Evolutionary conservation across 225 moss, liverwort and hornwort species (phyloP).

Genomic region (Sphagnum tenellum): DNA sequence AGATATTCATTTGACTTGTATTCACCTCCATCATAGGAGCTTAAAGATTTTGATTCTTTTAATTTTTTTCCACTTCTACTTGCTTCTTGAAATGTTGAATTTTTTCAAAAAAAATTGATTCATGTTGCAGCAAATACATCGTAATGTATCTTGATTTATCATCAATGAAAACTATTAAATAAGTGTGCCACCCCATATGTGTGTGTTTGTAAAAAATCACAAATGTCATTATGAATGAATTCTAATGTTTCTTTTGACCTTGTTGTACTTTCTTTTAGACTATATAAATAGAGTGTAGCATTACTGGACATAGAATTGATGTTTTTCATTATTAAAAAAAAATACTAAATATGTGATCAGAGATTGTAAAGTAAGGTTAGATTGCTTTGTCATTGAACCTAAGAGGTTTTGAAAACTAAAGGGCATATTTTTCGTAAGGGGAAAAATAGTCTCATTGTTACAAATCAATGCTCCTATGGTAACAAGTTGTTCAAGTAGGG

Average conservation of each 20-base stretch:
- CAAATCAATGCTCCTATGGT: too few species aligned
- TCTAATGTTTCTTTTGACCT: neutral
- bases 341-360: too few species aligned
- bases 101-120: neutral
- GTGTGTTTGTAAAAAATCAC: neutral
- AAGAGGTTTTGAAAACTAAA: too few species aligned
- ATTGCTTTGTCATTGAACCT: too few species aligned
- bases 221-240: neutral
- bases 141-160: neutral
- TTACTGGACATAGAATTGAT: too few species aligned
- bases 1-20: neutral
- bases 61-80: neutral
- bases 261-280: too few species aligned
- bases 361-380: too few species aligned
- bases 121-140: neutral
- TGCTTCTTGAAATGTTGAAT: neutral
- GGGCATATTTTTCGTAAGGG: too few species aligned
- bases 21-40: neutral
- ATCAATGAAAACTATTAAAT: slow-evolving; percentile 1
- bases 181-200: neutral
- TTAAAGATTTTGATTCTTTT: neutral
- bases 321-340: too few species aligned
- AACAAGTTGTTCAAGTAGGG: too few species aligned
- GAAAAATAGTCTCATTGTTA: too few species aligned
- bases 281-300: too few species aligned